Evolutionary conservation across 805 yeast species (phyloP).

Genomic region (Deakozyma indianensis): DNA sequence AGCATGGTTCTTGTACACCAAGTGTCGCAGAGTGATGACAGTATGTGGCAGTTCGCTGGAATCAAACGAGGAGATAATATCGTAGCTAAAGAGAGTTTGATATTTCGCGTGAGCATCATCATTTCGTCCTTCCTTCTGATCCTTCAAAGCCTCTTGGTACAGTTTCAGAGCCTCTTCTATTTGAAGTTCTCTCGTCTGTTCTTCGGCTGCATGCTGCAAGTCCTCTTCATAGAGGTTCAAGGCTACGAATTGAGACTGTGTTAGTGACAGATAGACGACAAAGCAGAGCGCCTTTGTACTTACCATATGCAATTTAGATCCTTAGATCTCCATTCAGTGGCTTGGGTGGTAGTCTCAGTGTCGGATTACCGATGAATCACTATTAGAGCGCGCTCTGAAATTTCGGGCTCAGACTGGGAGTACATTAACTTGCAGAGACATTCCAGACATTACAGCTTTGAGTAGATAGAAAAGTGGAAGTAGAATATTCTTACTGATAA

Average conservation of each 20-base stretch:
- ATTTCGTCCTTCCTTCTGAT: slow-evolving; percentile 38
- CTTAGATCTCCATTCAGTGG: too few relatives aligned
- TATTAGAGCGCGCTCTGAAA: too few relatives aligned
- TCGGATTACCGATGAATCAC: too few relatives aligned
- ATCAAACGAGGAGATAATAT: slow-evolving; percentile 33
- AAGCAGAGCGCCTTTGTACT: too few relatives aligned
- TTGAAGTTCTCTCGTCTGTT: slow-evolving; percentile 84
- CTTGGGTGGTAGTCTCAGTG: too few relatives aligned
- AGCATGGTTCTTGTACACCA: slow-evolving; percentile 74
- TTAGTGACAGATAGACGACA: background rate
- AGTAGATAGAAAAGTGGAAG: too few relatives aligned
- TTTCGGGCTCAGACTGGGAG: too few relatives aligned
- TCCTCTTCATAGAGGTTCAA: slow-evolving; percentile 68
- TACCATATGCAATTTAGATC: too few relatives aligned
- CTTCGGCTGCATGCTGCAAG: slow-evolving; percentile 54
- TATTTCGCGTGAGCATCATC: slow-evolving; percentile 41
- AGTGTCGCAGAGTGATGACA: slow-evolving; percentile 56
- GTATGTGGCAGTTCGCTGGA: slow-evolving; percentile 41
- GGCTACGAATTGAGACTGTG: slow-evolving; percentile 42
- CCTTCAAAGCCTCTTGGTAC: slow-evolving; percentile 54
- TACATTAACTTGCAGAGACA: too few relatives aligned
- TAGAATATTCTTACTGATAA: too few relatives aligned
- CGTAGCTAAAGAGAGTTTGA: slow-evolving; percentile 49
- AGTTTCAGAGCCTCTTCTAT: slow-evolving; percentile 70
- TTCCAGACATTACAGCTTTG: too few relatives aligned